Percentiles rank a stretch among this genome's conserved stretches.
Evolutionary conservation across 2,329 filamentous ascomycete genomes (phyloP).

Genomic region (Fusarium acutatum): DNA sequence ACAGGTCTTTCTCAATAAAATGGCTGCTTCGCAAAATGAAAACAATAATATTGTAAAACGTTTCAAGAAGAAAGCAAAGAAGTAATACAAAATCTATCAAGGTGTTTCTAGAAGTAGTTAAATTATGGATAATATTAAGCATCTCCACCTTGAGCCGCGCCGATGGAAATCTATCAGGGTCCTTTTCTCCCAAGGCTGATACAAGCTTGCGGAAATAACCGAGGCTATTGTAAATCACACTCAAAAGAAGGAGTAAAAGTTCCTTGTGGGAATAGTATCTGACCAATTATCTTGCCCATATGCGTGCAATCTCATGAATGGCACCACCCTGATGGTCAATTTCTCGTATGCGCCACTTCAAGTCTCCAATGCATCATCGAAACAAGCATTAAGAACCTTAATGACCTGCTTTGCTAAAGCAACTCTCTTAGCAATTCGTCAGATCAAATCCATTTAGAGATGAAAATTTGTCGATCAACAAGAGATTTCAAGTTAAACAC

Average conservation of each 20-base stretch:
- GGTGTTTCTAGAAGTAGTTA: not conserved
- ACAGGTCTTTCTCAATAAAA: not conserved
- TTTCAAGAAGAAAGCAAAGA: not conserved
- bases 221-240: not conserved
- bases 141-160: not conserved
- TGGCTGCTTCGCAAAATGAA: not conserved
- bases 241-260: not conserved
- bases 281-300: not conserved
- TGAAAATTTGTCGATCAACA: not conserved
- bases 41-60: fast-evolving
- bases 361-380: not conserved
- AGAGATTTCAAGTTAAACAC: not conserved
- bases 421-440: not conserved
- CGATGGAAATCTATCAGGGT: conserved; percentile 20
- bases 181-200: not conserved
- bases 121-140: not conserved
- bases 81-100: not conserved
- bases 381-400: not conserved
- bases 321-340: conserved; percentile 21
- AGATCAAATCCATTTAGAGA: not conserved
- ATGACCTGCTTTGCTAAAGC: not conserved
- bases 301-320: not conserved
- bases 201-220: not conserved
- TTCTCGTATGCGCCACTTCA: not conserved
- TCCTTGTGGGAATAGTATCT: not conserved